These are phyloP conservation scores for Picochlorum sp. DNA, from an alignment of 139 green algal genomes.

Conservation along the genomic window DNA sequence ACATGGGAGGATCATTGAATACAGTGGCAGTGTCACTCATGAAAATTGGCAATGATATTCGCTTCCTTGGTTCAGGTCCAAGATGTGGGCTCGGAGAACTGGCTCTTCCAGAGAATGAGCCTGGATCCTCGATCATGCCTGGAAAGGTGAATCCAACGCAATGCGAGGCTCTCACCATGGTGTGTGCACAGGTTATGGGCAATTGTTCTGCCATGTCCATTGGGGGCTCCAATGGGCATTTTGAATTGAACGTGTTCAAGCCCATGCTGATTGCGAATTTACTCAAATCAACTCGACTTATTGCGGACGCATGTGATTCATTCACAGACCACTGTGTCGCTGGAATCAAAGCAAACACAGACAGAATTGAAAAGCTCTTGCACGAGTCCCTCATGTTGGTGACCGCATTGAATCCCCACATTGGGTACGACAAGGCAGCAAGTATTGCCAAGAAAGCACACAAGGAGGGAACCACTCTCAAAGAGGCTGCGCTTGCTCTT, in stretches of 20 bases:
- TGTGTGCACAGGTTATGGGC: conserved; percentile 89
- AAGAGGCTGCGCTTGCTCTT: conserved; percentile 73
- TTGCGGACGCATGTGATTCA: conserved; percentile 66
- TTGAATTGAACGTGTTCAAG: conserved; percentile 97
- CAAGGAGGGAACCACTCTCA: conserved; percentile 79
- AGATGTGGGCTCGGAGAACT: conserved; percentile 92
- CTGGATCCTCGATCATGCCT: conserved; percentile 92
- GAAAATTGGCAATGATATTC: conserved; percentile 91
- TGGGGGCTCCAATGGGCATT: conserved; percentile 73
- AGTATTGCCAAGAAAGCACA: conserved; percentile 91
- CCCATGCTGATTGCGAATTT: conserved; percentile 66
- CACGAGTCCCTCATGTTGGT: conserved; percentile 94
- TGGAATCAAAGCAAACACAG: conserved; percentile 66
- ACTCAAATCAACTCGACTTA: conserved; percentile 51
- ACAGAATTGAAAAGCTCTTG: conserved; percentile 72
- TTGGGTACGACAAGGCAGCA: conserved; percentile 94
- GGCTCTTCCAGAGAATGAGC: conserved; percentile 91
- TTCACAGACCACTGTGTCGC: conserved; percentile 71
- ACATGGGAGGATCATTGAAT: conserved; percentile 78
- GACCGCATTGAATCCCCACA: conserved; percentile 81
- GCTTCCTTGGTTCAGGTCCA: conserved; percentile 56
- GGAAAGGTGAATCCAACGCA: conserved; percentile 98
- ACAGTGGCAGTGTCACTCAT: conserved; percentile 82
- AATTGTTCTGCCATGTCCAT: conserved; percentile 77
- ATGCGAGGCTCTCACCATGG: conserved; percentile 92